phyloP scores from a whole-genome alignment of 345 rosid genomes.

The Balakata baccata region DNA sequence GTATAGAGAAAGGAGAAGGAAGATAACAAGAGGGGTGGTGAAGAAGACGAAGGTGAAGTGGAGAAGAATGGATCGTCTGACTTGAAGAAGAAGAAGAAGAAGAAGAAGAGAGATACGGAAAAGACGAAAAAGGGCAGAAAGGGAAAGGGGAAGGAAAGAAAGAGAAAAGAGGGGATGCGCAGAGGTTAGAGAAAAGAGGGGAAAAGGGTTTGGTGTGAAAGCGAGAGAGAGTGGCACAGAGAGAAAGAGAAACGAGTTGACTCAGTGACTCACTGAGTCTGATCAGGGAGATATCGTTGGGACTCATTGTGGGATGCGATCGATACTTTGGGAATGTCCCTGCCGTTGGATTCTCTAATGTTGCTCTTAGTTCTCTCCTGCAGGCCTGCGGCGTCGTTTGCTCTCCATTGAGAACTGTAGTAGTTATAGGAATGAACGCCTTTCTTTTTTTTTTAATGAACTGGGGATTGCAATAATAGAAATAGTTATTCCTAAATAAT shows the following conservation, averaged over 20 bases:
- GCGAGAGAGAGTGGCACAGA: conserved; percentile 13
- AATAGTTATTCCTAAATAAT: too few species aligned
- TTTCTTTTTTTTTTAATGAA: too few species aligned
- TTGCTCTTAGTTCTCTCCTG: not conserved
- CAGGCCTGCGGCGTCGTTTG: not conserved
- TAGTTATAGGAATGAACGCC: too few species aligned
- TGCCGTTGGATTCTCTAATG: not conserved
- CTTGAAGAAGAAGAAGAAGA: conserved; percentile 14
- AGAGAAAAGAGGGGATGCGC: not conserved
- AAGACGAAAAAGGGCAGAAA: conserved; percentile 65
- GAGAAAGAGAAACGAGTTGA: conserved; percentile 21
- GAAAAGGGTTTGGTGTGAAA: conserved; percentile 19
- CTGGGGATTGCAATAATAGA: too few species aligned
- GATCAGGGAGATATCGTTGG: not conserved
- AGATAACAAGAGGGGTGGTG: conserved; percentile 34
- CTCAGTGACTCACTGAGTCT: conserved; percentile 15
- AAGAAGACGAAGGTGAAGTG: conserved; percentile 91
- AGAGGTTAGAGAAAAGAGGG: conserved; percentile 11
- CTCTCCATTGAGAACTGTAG: too few species aligned
- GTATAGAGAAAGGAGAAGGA: conserved; percentile 10
- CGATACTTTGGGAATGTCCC: not conserved
- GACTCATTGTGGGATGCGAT: not conserved
- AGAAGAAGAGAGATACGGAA: conserved; percentile 29
- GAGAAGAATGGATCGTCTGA: conserved; percentile 56
- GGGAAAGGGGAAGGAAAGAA: not conserved